Conservation (phyloP, 805 yeast genomes). For the Komagataella pastoris region DNA sequence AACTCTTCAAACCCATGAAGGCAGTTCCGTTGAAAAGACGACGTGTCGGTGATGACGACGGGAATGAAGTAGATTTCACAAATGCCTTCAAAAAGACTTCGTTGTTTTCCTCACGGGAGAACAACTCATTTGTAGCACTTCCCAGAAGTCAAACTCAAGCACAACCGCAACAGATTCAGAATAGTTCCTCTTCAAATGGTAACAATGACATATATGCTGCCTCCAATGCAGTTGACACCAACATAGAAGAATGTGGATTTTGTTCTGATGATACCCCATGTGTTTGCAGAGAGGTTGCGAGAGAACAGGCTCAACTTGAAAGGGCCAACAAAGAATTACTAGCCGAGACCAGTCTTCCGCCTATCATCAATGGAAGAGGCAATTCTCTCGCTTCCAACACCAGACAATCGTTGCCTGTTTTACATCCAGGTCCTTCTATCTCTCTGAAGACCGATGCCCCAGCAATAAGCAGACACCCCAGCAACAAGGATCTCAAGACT, state of each 20-base stretch:
- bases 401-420: constrained; percentile 34
- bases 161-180: neutral
- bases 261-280: constrained; percentile 90
- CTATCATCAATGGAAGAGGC: constrained; percentile 2
- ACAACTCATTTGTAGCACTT: constrained; percentile 5
- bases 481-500: constrained; percentile 2
- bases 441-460: constrained; percentile 21
- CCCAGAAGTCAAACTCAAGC: neutral
- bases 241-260: constrained; percentile 78
- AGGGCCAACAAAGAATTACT: constrained; percentile 3
- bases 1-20: constrained; percentile 39
- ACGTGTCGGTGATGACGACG: constrained; percentile 8
- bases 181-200: neutral
- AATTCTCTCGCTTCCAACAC: constrained; percentile 10
- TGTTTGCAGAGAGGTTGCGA: constrained; percentile 72
- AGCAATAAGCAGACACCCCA: constrained; percentile 4
- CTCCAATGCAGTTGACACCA: constrained; percentile 24
- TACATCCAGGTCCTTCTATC: constrained; percentile 52
- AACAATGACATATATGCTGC: constrained; percentile 8
- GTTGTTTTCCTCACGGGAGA: constrained; percentile 23
- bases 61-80: constrained; percentile 45
- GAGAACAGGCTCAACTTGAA: constrained; percentile 22
- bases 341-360: constrained; percentile 6
- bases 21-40: constrained; percentile 48
- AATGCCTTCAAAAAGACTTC: constrained; percentile 16